Conservation (phyloP, 2,329 filamentous ascomycete genomes). For the Colletotrichum sojae region DNA sequence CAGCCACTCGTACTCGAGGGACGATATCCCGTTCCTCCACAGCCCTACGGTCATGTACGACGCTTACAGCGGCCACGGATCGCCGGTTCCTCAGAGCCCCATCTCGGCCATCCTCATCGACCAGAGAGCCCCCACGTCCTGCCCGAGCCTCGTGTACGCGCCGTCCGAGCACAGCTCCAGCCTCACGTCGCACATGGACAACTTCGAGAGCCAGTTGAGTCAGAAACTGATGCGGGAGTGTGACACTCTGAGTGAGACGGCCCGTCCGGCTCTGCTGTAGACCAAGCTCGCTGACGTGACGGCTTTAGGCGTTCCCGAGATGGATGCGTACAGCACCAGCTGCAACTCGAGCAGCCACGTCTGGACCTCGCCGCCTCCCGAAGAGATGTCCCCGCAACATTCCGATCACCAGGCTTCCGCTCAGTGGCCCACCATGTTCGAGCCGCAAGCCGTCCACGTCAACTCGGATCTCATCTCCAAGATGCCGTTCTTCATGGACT, state of each 20-base stretch:
- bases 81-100: conserved; percentile 69
- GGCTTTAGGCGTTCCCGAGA: conserved; percentile 64
- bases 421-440: conserved; percentile 63
- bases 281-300: conserved; percentile 44
- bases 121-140: conserved; percentile 70
- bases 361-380: conserved; percentile 62
- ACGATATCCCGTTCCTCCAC: conserved; percentile 65
- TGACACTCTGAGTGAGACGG: conserved; percentile 67
- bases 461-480: conserved; percentile 78
- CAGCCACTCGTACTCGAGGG: conserved; percentile 68
- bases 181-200: conserved; percentile 71
- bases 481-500: conserved; percentile 91
- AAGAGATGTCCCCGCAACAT: conserved; percentile 61
- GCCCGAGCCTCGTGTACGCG: conserved; percentile 73
- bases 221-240: conserved; percentile 69
- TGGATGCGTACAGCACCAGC: conserved; percentile 67
- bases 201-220: conserved; percentile 69
- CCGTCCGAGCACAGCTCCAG: conserved; percentile 73
- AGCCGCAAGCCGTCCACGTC: conserved; percentile 64
- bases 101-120: conserved; percentile 69
- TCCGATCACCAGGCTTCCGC: conserved; percentile 59
- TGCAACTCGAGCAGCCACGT: conserved; percentile 62
- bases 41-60: conserved; percentile 71
- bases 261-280: conserved; percentile 41
- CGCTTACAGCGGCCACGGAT: conserved; percentile 66